Evolutionary conservation across 2,329 filamentous ascomycete species (phyloP).

Genomic region (Colletotrichum graminicola): DNA sequence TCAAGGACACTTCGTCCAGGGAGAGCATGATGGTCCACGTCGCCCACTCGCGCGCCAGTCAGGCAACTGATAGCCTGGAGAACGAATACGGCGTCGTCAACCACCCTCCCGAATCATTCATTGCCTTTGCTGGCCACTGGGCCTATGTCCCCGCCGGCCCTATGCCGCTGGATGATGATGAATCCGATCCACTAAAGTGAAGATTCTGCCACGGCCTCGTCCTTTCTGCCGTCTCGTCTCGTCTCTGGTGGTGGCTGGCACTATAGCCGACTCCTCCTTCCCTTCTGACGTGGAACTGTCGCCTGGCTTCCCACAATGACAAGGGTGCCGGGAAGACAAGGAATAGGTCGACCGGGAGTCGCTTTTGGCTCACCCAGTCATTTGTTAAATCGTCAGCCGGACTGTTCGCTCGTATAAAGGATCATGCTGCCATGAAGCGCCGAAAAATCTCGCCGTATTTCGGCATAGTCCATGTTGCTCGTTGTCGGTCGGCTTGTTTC

Average conservation of each 20-base stretch:
- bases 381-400: background rate
- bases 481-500: background rate
- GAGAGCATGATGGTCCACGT: constrained; percentile 34
- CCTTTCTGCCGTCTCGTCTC: background rate
- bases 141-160: constrained; percentile 24
- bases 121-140: constrained; percentile 33
- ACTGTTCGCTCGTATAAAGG: background rate
- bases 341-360: background rate
- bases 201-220: too few species aligned
- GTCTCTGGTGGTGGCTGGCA: too few species aligned
- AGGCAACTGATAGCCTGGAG: constrained; percentile 14
- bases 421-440: background rate
- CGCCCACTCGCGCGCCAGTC: constrained; percentile 20
- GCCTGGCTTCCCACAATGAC: background rate
- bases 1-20: constrained; percentile 33
- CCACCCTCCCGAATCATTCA: constrained; percentile 28
- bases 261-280: background rate
- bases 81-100: constrained; percentile 30
- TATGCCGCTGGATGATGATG: constrained; percentile 4
- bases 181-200: constrained; percentile 1
- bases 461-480: constrained; percentile 2
- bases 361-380: background rate
- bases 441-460: background rate
- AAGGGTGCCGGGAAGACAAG: background rate
- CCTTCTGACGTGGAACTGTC: background rate